phyloP scores from a whole-genome alignment of 768 basidiomycete species.

The Kwoniella newhampshirensis region DNA sequence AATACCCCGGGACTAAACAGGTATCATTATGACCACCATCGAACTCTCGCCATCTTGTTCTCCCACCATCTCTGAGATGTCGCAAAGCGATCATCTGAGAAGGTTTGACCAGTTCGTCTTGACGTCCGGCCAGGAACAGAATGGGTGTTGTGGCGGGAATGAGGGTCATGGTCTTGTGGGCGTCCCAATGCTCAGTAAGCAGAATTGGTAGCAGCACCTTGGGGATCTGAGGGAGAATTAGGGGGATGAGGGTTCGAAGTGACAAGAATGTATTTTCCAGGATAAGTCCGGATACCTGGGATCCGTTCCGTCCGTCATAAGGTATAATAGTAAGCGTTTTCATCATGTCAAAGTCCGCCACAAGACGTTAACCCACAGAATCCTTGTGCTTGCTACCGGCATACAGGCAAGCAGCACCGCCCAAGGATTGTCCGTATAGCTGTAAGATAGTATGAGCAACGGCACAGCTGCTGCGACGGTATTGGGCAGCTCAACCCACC shows the following conservation, averaged over 20 bases:
- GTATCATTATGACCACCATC: conserved; percentile 57
- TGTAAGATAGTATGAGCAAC: conserved; percentile 61
- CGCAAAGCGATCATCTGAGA: conserved; percentile 64
- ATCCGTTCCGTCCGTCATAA: conserved; percentile 1
- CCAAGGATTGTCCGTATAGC: conserved; percentile 59
- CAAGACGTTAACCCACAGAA: conserved; percentile 57
- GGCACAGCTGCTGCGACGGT: not conserved
- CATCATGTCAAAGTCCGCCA: no score
- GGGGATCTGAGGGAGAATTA: conserved; percentile 69
- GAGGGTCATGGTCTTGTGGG: conserved; percentile 62
- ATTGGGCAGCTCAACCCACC: conserved; percentile 34
- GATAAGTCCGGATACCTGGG: conserved; percentile 71
- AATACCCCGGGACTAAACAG: conserved; percentile 54
- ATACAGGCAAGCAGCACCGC: conserved; percentile 88
- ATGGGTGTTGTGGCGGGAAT: conserved; percentile 60
- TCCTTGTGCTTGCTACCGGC: conserved; percentile 74
- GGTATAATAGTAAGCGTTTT: no score
- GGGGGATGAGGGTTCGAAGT: conserved; percentile 76
- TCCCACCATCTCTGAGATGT: conserved; percentile 35
- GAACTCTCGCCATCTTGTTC: conserved; percentile 51
- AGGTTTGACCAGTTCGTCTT: conserved; percentile 72
- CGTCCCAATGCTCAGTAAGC: conserved; percentile 75
- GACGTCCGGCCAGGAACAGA: conserved; percentile 73
- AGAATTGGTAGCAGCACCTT: conserved; percentile 73
- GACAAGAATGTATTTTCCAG: conserved; percentile 93